phyloP scores from a whole-genome alignment of 2,329 filamentous ascomycete species.

The Fusarium concolor region DNA sequence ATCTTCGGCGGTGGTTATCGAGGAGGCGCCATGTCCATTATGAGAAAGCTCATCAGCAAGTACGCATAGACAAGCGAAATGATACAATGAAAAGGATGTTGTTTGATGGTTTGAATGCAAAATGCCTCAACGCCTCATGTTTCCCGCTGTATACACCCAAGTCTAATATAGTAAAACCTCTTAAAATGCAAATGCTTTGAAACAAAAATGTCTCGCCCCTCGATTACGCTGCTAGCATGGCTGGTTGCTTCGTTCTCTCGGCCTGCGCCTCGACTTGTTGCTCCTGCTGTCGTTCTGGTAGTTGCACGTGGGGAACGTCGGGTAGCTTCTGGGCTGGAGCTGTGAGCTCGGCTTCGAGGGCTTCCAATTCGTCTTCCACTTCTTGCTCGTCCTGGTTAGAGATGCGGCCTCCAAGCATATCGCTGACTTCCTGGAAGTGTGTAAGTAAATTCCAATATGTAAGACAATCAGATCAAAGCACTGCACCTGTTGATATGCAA shows the following conservation, averaged over 20 bases:
- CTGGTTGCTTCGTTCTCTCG: constrained; percentile 49
- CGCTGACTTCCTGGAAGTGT: constrained; percentile 80
- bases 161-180: constrained; percentile 34
- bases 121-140: constrained; percentile 43
- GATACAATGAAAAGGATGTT: constrained; percentile 9
- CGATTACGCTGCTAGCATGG: constrained; percentile 53
- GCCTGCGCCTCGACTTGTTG: constrained; percentile 33
- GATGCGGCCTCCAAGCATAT: constrained; percentile 88
- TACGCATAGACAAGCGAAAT: constrained; percentile 63
- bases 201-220: constrained; percentile 3
- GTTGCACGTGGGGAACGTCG: constrained; percentile 49
- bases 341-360: constrained; percentile 68
- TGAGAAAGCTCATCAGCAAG: constrained; percentile 78
- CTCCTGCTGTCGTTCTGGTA: constrained; percentile 46
- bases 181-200: constrained; percentile 30
- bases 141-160: constrained; percentile 43
- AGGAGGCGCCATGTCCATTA: constrained; percentile 80
- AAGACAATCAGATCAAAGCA: not conserved
- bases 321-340: constrained; percentile 45
- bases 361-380: constrained; percentile 93
- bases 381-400: constrained; percentile 97
- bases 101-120: constrained; percentile 27
- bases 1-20: constrained; percentile 86
- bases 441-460: constrained; percentile 15
- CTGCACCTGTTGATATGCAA: constrained; percentile 87